Evolutionary conservation across 2,329 filamentous ascomycete species (phyloP).

Genomic region (Hymenoscyphus infarciens): DNA sequence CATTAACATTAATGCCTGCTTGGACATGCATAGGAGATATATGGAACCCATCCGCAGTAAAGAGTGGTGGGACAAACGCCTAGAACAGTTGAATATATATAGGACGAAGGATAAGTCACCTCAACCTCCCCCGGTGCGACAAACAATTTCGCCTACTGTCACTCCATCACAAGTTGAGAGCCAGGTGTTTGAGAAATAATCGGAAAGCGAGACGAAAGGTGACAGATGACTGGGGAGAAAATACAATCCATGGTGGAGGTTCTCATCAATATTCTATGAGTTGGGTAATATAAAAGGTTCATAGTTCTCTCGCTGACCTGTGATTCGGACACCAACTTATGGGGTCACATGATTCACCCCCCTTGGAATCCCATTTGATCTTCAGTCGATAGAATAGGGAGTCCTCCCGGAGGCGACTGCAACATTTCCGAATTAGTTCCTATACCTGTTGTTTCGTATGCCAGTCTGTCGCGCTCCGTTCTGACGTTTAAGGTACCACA

Average conservation of each 20-base stretch:
- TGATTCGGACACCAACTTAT: too few species aligned
- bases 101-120: background rate
- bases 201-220: background rate
- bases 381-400: background rate
- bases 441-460: background rate
- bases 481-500: background rate
- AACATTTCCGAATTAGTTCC: background rate
- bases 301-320: too few species aligned
- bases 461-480: background rate
- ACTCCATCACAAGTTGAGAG: background rate
- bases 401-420: background rate
- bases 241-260: background rate
- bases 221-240: background rate
- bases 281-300: too few species aligned
- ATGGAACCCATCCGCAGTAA: background rate
- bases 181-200: background rate
- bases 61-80: background rate
- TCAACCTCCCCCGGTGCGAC: background rate
- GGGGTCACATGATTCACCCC: slow-evolving; percentile 2
- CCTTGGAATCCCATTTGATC: background rate
- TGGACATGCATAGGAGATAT: background rate
- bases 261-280: background rate
- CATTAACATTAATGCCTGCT: background rate
- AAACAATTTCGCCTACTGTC: background rate
- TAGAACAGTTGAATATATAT: background rate